Evolutionary conservation across 2,329 filamentous ascomycete genomes (phyloP).

Genomic region (Ascomycota sp.): DNA sequence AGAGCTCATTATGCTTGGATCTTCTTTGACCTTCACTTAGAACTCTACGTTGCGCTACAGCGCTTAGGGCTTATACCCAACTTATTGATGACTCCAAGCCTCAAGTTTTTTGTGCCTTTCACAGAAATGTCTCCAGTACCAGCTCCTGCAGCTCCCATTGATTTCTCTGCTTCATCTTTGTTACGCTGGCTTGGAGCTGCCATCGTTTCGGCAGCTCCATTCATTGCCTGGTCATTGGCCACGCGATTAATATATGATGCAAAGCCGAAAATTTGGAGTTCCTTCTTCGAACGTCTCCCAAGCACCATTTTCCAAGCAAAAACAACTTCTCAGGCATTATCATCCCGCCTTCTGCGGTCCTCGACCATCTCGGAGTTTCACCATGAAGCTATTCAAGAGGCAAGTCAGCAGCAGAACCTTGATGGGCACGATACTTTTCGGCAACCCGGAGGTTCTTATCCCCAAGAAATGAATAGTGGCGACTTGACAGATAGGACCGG

Average conservation of each 20-base stretch:
- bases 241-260: constrained; percentile 17
- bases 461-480: constrained; percentile 11
- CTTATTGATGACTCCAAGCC: constrained; percentile 20
- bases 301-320: constrained; percentile 13
- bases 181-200: constrained; percentile 21
- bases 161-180: constrained; percentile 17
- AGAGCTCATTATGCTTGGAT: constrained; percentile 14
- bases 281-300: constrained; percentile 20
- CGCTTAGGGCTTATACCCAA: constrained; percentile 25
- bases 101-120: constrained; percentile 34
- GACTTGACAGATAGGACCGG: constrained; percentile 7
- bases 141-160: constrained; percentile 20
- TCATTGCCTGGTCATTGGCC: constrained; percentile 24
- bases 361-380: constrained; percentile 3
- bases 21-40: constrained; percentile 28
- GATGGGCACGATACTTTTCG: neutral
- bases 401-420: neutral
- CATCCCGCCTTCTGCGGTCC: constrained; percentile 5
- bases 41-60: constrained; percentile 31
- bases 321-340: constrained; percentile 4
- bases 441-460: constrained; percentile 5
- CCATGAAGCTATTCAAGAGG: constrained; percentile 1
- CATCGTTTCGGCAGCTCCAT: constrained; percentile 23
- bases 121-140: constrained; percentile 27
- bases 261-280: constrained; percentile 15